phyloP scores from a whole-genome alignment of 2,329 filamentous ascomycete genomes.

The Talaromyces verruculosus region DNA sequence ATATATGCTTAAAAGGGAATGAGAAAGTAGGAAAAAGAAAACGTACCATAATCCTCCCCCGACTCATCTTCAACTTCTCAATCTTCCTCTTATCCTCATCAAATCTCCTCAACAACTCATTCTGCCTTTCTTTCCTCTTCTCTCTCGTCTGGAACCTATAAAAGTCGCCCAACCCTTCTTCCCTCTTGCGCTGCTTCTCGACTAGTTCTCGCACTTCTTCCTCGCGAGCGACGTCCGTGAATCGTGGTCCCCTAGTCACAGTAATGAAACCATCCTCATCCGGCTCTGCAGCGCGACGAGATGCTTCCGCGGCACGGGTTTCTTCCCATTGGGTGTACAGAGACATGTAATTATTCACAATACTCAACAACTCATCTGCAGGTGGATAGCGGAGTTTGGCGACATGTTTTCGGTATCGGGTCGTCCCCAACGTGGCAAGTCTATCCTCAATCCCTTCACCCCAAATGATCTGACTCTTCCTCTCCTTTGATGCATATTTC shows the following conservation, averaged over 20 bases:
- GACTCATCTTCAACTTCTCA: slow-evolving; percentile 66
- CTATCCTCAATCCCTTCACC: slow-evolving; percentile 61
- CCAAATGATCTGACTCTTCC: slow-evolving; percentile 53
- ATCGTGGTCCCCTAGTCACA: slow-evolving; percentile 73
- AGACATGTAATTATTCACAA: slow-evolving; percentile 82
- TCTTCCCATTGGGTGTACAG: slow-evolving; percentile 69
- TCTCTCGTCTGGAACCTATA: slow-evolving; percentile 83
- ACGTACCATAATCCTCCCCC: slow-evolving; percentile 58
- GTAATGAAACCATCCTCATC: slow-evolving; percentile 97
- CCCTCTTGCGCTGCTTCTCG: slow-evolving; percentile 62
- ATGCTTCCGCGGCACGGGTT: slow-evolving; percentile 61
- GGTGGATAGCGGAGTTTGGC: slow-evolving; percentile 70
- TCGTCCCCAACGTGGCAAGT: slow-evolving; percentile 56
- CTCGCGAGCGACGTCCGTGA: slow-evolving; percentile 69
- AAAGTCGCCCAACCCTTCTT: slow-evolving; percentile 68
- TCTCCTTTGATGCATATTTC: slow-evolving; percentile 51
- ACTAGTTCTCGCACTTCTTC: slow-evolving; percentile 65
- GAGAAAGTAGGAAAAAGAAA: not conserved
- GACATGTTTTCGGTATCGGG: slow-evolving; percentile 59
- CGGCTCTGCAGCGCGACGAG: slow-evolving; percentile 70
- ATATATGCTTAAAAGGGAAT: slow-evolving; percentile 7
- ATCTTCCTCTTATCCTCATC: slow-evolving; percentile 74
- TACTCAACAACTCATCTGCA: slow-evolving; percentile 63
- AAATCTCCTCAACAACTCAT: slow-evolving; percentile 68
- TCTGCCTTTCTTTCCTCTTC: slow-evolving; percentile 72